phyloP scores from a whole-genome alignment of 202 grass and related monocot species.

The Eragrostis tef region DNA sequence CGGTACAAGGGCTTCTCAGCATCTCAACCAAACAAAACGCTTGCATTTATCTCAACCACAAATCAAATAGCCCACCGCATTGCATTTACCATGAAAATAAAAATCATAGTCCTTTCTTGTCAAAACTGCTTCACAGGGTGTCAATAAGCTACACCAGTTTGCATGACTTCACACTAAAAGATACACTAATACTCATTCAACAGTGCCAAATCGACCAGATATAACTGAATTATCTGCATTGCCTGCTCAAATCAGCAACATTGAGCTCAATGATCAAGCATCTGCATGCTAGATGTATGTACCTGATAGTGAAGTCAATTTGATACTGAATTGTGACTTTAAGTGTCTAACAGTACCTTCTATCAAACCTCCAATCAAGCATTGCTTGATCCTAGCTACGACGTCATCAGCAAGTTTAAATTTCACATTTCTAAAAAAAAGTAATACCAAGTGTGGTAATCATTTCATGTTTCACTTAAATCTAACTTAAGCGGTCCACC shows the following conservation, averaged over 20 bases:
- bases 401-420: conserved; percentile 24
- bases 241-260: not conserved
- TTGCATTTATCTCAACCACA: not conserved
- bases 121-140: not conserved
- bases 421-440: not conserved
- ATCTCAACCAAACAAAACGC: conserved; percentile 1
- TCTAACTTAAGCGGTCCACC: not conserved
- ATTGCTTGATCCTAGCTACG: not conserved
- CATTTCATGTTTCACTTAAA: not conserved
- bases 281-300: conserved; percentile 19
- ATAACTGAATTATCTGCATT: not conserved
- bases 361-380: not conserved
- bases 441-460: not conserved
- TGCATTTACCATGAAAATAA: not conserved
- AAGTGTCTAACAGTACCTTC: not conserved
- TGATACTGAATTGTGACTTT: not conserved
- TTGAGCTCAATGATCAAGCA: not conserved
- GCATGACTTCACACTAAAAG: not conserved
- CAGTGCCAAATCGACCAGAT: not conserved
- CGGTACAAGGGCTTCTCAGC: conserved; percentile 12
- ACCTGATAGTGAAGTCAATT: conserved; percentile 14
- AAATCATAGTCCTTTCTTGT: not conserved
- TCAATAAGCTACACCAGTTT: conserved; percentile 11
- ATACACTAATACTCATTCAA: not conserved
- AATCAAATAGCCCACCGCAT: not conserved